phyloP scores from a whole-genome alignment of 1,284 basidiomycete species.

The Trametes sp. region DNA sequence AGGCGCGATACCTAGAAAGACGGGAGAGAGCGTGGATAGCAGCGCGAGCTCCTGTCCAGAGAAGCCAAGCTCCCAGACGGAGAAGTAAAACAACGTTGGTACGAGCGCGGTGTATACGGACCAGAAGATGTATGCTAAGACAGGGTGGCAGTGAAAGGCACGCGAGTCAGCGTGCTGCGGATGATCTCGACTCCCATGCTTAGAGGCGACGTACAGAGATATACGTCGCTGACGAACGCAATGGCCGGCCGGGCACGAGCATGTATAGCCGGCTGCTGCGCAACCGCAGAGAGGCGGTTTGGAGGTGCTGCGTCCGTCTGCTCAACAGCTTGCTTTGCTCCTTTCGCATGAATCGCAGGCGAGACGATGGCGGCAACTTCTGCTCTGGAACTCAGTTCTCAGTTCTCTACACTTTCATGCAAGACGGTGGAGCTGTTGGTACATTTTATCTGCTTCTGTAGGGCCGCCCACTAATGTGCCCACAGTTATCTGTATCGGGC shows the following conservation, averaged over 20 bases:
- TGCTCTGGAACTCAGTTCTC: constrained; percentile 8
- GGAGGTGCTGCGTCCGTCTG: too few species aligned
- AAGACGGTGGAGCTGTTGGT: constrained; percentile 48
- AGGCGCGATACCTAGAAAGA: constrained; percentile 58
- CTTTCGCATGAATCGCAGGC: constrained; percentile 4
- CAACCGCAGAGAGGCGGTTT: not conserved
- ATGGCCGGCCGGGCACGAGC: constrained; percentile 16
- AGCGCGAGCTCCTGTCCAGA: constrained; percentile 81
- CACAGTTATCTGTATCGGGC: constrained; percentile 42
- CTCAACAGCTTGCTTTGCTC: not conserved
- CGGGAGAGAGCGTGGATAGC: constrained; percentile 72
- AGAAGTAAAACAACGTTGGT: constrained; percentile 91
- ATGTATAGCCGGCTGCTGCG: not conserved
- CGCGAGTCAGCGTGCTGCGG: not conserved
- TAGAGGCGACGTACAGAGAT: constrained; percentile 39
- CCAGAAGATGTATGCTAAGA: constrained; percentile 85
- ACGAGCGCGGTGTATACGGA: constrained; percentile 86
- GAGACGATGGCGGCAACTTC: not conserved
- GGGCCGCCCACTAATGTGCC: constrained; percentile 32
- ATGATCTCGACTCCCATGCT: too few species aligned
- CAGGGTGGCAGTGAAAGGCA: not conserved
- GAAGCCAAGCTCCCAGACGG: constrained; percentile 86
- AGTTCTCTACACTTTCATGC: constrained; percentile 38
- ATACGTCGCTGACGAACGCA: constrained; percentile 41
- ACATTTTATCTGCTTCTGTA: constrained; percentile 47